Evolutionary conservation across 441 rosid species (phyloP), one percentile per base, ranked within the genome.

Genomic region (Brassica hybrid): DNA sequence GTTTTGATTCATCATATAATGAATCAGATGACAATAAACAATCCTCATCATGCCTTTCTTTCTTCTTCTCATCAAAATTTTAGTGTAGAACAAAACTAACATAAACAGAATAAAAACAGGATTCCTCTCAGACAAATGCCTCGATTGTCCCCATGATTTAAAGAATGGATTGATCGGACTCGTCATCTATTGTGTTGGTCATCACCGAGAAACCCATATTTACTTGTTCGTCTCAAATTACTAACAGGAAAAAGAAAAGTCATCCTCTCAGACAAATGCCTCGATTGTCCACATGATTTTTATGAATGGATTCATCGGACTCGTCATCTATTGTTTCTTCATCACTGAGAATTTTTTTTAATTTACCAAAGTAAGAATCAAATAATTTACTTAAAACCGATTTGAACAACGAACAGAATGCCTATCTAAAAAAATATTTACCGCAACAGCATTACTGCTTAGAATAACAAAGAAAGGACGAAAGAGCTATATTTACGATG

Each of bases 41-140:
- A 76, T 86, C 89, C 77, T 86, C 87, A 72, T 50, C 6, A 75
- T 81, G 80, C 81, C 83, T 65, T 41, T 57, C 17, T 2, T 52
- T 1, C 4, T 12, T 34, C 9, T 50, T 64, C 6, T 5, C 1
- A 3, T 1, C 2, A 16, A 68, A 50, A 9, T 1, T 27, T 59
- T 59, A 25, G 57, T 11, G 2, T 3, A 23, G 50, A 23, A 12
- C 1, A 52, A 52, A 43, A 43, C 14, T 43, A 16, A 52, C 18
- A 67, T 12, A 19, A 0, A 48, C 14, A 3, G 17, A 11, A 7
- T 12, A 13, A 23, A 75, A 19, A 25, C 2, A n/a, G 72, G 66
- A 59, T 63, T 80, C 67, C 96, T 88, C 93, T 93, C 96, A 81
- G 94, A 86, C 98, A 93, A 93, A 93, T 93, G 94, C 96, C 98